Percentiles rank a stretch among this genome's conserved stretches.
Evolutionary conservation across 768 basidiomycete genomes (phyloP).

Genomic region (Rhodosporidiobolus sp.): DNA sequence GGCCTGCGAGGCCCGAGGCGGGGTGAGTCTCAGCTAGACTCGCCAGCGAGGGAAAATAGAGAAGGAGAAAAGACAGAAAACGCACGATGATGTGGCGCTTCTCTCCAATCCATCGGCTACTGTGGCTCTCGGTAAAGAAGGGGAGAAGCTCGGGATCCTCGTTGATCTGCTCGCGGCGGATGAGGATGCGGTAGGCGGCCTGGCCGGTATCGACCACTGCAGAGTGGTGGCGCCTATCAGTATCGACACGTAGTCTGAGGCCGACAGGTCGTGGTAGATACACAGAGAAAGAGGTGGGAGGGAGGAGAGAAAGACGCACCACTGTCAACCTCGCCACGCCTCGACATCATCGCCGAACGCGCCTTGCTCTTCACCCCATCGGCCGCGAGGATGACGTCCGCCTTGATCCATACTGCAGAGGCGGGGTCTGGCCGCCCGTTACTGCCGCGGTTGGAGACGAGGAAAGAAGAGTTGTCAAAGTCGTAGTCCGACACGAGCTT

Average conservation of each 20-base stretch:
- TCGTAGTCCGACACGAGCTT: conserved; percentile 45
- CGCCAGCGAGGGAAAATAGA: too few species aligned
- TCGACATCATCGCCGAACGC: conserved; percentile 47
- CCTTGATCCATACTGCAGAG: conserved; percentile 46
- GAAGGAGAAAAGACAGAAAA: too few species aligned
- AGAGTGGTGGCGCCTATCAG: too few species aligned
- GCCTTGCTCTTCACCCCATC: conserved; percentile 52
- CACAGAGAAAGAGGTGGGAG: too few species aligned
- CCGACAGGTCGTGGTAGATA: background rate
- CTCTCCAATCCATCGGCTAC: conserved; percentile 52
- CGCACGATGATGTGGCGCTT: conserved; percentile 49
- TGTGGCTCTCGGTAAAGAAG: conserved; percentile 46
- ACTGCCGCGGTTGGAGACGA: conserved; percentile 16
- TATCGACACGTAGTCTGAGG: background rate
- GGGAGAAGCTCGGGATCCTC: conserved; percentile 50
- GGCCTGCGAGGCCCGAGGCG: too few species aligned
- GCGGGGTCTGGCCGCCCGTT: background rate
- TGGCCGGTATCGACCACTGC: conserved; percentile 50
- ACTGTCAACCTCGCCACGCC: conserved; percentile 46
- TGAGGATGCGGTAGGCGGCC: conserved; percentile 51
- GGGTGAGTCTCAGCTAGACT: too few species aligned
- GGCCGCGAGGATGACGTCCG: conserved; percentile 50
- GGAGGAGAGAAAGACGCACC: conserved; percentile 33
- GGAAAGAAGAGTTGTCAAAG: conserved; percentile 43
- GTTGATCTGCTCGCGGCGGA: conserved; percentile 46